Evolutionary conservation across 2,329 filamentous ascomycete genomes (phyloP), one percentile per base, ranked within the genome.

Genomic region (Orbilia blumenaviensis): DNA sequence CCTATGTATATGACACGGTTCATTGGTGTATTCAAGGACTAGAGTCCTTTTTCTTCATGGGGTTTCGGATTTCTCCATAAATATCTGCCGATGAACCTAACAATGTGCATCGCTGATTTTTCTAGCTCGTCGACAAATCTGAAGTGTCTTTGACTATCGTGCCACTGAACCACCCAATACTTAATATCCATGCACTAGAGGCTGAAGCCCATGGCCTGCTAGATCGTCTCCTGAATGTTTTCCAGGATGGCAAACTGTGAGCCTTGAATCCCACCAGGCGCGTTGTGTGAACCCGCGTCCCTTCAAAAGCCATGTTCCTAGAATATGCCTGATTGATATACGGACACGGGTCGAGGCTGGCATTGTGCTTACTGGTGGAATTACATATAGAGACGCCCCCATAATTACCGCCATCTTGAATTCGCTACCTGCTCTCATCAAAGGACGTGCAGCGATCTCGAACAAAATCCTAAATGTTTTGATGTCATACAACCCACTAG

Each of bases 321-420:
- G 10, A 60, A 52, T 46, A 16, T 7, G 18, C 12, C 52, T 54
- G 48, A 50, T 21, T 21, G 44, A 41, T 54, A 16, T 27, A 32
- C 23, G 32, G 34, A 16, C 9, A 41, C 27, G 46, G 34, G 48
- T 34, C 5, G 25, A 64, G 21, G 44, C 32, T 38, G 60, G 56
- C 48, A 76, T 14, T 48, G 41, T 64, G 73, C 73, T 77, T 77
- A 77, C 73, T 54, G 36, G 58, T 67, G 25, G 50, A 64, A 72
- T 32, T 74, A 34, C 34, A 69, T 78, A 69, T 81, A 96, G 92
- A 83, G 93, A 98, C 85, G 91, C 92, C 41, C 86, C 98, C 62
- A 84, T 97, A 63, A 89, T 98, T 78, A 95, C 96, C 83, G 92
- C 94, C 29, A 97, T 94, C 1, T 84, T 99, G 78, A 99, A 98